Evolutionary conservation across 106 monocot species (phyloP).

Genomic region (Dactylorhiza incarnata): DNA sequence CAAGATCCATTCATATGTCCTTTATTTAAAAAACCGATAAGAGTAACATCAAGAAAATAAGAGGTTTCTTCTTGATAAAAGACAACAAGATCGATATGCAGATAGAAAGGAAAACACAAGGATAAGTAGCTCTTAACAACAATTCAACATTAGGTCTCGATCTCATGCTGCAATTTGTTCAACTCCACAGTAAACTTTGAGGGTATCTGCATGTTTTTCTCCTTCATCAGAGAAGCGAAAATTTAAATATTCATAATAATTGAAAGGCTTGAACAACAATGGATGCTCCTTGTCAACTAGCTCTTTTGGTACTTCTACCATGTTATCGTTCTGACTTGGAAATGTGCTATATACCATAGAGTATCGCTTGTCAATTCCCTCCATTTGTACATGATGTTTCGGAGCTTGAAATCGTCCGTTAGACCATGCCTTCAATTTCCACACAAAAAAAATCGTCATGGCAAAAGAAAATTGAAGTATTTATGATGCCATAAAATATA

Average conservation of each 20-base stretch:
- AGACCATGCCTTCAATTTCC: constrained; percentile 14
- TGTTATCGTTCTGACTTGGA: neutral
- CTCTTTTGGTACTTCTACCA: constrained; percentile 7
- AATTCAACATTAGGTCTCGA: too few species aligned
- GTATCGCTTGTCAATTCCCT: neutral
- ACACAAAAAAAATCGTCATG: neutral
- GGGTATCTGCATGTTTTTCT: neutral
- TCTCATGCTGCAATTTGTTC: neutral
- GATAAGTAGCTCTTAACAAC: too few species aligned
- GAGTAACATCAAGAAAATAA: too few species aligned
- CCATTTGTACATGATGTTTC: constrained; percentile 5
- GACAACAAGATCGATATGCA: too few species aligned
- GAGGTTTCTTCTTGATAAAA: too few species aligned
- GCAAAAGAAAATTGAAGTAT: neutral
- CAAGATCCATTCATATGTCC: too few species aligned
- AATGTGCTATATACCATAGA: neutral
- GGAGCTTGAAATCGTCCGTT: constrained; percentile 19
- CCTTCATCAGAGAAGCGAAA: constrained; percentile 11
- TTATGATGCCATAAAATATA: neutral
- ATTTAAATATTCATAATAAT: neutral
- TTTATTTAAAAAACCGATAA: too few species aligned
- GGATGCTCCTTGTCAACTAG: constrained; percentile 20
- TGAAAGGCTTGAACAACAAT: too few species aligned
- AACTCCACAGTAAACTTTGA: constrained; percentile 13
- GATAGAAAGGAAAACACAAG: too few species aligned